Conservation (phyloP, 108 stramenopile species). For the Pseudonitzschia multiseries region DNA sequence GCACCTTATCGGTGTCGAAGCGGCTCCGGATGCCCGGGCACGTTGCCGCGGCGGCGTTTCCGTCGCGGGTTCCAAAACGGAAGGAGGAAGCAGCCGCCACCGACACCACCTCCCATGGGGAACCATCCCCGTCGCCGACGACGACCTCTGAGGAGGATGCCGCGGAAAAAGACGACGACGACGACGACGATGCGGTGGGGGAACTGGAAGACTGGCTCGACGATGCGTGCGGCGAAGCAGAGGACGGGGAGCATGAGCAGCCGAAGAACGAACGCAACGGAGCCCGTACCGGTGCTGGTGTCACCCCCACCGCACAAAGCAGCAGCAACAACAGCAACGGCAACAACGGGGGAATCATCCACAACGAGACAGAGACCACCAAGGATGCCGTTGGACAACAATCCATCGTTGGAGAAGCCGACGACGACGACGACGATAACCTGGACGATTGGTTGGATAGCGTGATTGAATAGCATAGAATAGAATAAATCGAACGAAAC, state of each 20-base stretch:
- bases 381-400: too few species aligned
- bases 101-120: too few species aligned
- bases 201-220: constrained; percentile 4
- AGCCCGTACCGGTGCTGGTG: too few species aligned
- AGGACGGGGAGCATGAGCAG: not conserved
- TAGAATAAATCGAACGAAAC: too few species aligned
- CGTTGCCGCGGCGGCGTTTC: constrained; percentile 12
- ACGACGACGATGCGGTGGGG: not conserved
- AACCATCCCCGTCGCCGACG: not conserved
- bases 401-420: too few species aligned
- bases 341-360: too few species aligned
- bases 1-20: constrained; percentile 13
- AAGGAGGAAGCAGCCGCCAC: not conserved
- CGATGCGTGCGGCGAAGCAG: not conserved
- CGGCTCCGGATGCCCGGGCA: constrained; percentile 32
- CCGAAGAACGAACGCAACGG: too few species aligned
- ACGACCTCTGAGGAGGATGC: not conserved
- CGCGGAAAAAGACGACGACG: not conserved
- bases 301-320: too few species aligned
- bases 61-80: not conserved
- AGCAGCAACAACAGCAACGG: too few species aligned
- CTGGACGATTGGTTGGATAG: constrained; percentile 18
- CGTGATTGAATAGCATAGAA: not conserved
- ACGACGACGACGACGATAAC: constrained; percentile 1
- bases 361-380: too few species aligned